Percentiles rank a stretch among this genome's conserved stretches.
phyloP scores from a whole-genome alignment of 164 flowering plant species.

The Akebia trifoliata region DNA sequence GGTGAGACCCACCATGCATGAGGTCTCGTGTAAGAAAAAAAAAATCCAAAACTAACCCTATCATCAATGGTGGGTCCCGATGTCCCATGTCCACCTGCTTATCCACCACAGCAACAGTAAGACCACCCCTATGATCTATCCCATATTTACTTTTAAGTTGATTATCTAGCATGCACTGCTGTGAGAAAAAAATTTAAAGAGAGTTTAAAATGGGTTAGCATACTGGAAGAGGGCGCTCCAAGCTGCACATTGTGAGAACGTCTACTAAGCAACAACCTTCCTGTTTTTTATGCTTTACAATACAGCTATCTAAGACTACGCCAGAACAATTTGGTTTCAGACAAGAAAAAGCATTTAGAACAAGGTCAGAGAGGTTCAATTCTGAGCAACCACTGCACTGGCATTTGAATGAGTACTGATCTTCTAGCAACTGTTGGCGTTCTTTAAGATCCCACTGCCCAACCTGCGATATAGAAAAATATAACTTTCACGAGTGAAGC shows the following conservation, averaged over 20 bases:
- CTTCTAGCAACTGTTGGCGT: slow-evolving; percentile 52
- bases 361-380: slow-evolving; percentile 66
- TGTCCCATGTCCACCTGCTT: background rate
- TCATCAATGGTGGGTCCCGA: no score
- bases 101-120: background rate
- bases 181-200: background rate
- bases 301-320: slow-evolving; percentile 36
- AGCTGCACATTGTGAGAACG: slow-evolving; percentile 12
- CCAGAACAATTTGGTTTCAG: slow-evolving; percentile 57
- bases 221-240: slow-evolving; percentile 38
- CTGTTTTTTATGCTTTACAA: slow-evolving; percentile 25
- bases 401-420: slow-evolving; percentile 69
- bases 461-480: slow-evolving; percentile 41
- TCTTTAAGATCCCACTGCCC: slow-evolving; percentile 64
- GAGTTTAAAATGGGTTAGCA: slow-evolving; percentile 2
- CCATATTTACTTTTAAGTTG: background rate
- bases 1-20: no score
- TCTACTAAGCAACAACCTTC: slow-evolving; percentile 21
- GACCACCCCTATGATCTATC: background rate
- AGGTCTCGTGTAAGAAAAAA: no score
- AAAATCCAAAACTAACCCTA: no score
- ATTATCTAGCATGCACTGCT: background rate
- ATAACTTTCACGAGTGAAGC: background rate
- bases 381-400: slow-evolving; percentile 65
- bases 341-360: slow-evolving; percentile 62